Conservation (phyloP, 345 rosid genomes). For the Salix purpurea region DNA sequence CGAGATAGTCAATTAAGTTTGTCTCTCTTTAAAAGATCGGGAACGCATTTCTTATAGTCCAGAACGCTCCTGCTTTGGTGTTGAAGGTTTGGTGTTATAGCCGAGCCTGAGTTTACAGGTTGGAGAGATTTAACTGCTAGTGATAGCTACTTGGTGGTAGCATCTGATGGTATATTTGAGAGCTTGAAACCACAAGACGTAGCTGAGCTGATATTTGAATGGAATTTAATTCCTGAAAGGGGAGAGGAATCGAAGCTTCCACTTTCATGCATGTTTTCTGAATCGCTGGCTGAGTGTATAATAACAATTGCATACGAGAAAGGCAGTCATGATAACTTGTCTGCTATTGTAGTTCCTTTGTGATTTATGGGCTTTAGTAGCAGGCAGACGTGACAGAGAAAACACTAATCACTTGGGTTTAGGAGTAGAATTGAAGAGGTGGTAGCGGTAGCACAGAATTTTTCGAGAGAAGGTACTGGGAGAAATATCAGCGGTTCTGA, state of each 20-base stretch:
- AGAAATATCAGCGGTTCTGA: too few species aligned
- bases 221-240: constrained; percentile 1
- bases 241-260: not conserved
- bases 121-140: constrained; percentile 16
- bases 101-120: constrained; percentile 20
- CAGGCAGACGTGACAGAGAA: too few species aligned
- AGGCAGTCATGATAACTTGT: constrained; percentile 22
- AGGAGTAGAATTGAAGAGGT: too few species aligned
- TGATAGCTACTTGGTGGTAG: constrained; percentile 26
- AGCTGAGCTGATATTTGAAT: constrained; percentile 8
- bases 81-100: constrained; percentile 21
- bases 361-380: not conserved
- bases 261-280: constrained; percentile 3
- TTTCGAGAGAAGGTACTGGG: too few species aligned
- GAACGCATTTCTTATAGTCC: not conserved
- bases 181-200: constrained; percentile 16
- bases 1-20: not conserved
- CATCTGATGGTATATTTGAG: constrained; percentile 38
- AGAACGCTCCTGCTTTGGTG: not conserved
- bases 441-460: too few species aligned
- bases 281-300: constrained; percentile 14
- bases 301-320: constrained; percentile 9
- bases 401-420: too few species aligned
- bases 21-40: not conserved
- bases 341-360: constrained; percentile 19